A percentile compares a stretch with the other conserved stretches of the same genome.
Conservation (phyloP, 2,329 filamentous ascomycete species). For the Cladophialophora chaetospira region DNA sequence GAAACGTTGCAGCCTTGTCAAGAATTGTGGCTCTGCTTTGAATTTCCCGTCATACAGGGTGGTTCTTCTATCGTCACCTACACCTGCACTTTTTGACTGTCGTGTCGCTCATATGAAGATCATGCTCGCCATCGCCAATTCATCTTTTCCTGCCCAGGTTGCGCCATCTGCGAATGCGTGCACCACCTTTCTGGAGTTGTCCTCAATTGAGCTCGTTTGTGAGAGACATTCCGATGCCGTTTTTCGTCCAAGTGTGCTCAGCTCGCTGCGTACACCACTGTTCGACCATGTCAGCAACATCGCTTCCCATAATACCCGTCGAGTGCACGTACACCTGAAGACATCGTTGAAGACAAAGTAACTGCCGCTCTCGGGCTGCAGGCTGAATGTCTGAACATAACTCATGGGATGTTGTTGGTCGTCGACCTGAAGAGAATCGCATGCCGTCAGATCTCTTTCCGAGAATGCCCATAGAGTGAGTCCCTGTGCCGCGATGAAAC, state of each 20-base stretch:
- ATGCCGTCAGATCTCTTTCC: background rate
- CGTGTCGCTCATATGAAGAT: too few species aligned
- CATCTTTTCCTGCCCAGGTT: background rate
- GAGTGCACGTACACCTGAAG: slow-evolving; percentile 52
- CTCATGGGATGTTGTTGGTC: slow-evolving; percentile 84
- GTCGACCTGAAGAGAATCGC: slow-evolving; percentile 64
- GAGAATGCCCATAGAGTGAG: background rate
- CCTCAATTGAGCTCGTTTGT: background rate
- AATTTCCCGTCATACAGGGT: background rate
- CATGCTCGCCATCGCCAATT: too few species aligned
- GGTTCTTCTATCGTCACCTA: background rate
- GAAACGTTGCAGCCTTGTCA: slow-evolving; percentile 12
- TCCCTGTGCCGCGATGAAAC: background rate
- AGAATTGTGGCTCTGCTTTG: background rate
- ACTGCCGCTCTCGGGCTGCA: slow-evolving; percentile 69
- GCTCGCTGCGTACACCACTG: slow-evolving; percentile 29
- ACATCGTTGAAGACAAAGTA: slow-evolving; percentile 94
- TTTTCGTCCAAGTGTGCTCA: background rate
- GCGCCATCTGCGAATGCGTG: slow-evolving; percentile 18
- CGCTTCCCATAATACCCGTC: background rate
- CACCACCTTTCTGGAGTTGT: background rate
- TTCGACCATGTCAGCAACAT: slow-evolving; percentile 11
- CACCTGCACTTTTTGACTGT: too few species aligned
- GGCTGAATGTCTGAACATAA: slow-evolving; percentile 88
- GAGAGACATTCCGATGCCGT: background rate